Conservation (phyloP, 2,329 filamentous ascomycete genomes). For the Paracoccidioides lutzii region DNA sequence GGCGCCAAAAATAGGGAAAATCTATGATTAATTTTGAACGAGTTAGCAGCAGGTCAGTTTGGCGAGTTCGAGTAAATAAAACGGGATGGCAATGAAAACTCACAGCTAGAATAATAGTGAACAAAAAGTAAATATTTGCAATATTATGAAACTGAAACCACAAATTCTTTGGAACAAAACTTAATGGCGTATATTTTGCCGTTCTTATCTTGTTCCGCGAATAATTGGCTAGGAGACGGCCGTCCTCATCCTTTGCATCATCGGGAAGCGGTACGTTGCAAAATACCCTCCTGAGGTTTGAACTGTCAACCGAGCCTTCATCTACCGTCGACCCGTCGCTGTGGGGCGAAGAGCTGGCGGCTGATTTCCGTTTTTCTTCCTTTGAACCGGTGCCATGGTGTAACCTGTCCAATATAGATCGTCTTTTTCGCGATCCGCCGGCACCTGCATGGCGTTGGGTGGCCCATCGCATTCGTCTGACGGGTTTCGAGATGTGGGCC, state of each 20-base stretch:
- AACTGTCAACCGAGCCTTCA: conserved; percentile 22
- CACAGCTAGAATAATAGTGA: conserved; percentile 88
- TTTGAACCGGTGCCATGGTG: conserved; percentile 48
- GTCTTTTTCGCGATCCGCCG: conserved; percentile 64
- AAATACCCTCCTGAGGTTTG: conserved; percentile 51
- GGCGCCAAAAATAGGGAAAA: conserved; percentile 91
- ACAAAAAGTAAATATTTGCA: conserved; percentile 96
- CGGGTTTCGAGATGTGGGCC: conserved; percentile 44
- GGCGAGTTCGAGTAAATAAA: background rate
- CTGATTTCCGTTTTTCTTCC: conserved; percentile 56
- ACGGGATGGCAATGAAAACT: conserved; percentile 29
- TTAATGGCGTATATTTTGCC: conserved; percentile 90
- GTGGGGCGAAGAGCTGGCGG: conserved; percentile 26
- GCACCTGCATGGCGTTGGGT: conserved; percentile 74
- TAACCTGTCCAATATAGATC: conserved; percentile 66
- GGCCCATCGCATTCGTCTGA: conserved; percentile 84
- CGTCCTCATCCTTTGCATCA: conserved; percentile 66
- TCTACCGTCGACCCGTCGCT: conserved; percentile 8
- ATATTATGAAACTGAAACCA: conserved; percentile 98
- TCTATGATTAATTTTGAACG: conserved; percentile 41
- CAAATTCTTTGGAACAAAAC: conserved; percentile 90
- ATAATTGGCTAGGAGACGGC: conserved; percentile 56
- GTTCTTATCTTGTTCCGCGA: conserved; percentile 94
- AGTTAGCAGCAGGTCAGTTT: conserved; percentile 5
- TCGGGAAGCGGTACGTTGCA: conserved; percentile 75